Percentiles rank a stretch among this genome's conserved stretches.
These are phyloP conservation scores for Ophiostoma populinum DNA, from an alignment of 2,329 filamentous ascomycete species.

Conservation along the genomic window DNA sequence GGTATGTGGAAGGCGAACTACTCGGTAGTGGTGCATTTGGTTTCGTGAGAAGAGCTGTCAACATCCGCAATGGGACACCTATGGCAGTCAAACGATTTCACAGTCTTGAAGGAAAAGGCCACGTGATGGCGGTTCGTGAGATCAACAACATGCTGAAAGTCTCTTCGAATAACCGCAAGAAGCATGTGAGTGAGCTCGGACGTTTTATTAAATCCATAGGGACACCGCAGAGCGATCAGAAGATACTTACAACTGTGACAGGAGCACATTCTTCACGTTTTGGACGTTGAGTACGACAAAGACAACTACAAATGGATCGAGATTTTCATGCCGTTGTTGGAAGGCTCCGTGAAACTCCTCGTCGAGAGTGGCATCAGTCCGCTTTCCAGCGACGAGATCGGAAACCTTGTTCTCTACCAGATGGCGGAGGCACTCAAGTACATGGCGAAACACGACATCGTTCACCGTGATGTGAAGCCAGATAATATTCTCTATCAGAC, in stretches of 20 bases:
- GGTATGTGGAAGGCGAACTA: slow-evolving; percentile 13
- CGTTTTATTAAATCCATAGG: too few species aligned
- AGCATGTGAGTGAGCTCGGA: slow-evolving; percentile 5
- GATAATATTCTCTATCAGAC: slow-evolving; percentile 79
- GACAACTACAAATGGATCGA: slow-evolving; percentile 7
- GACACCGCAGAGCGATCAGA: too few species aligned
- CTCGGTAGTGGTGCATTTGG: slow-evolving; percentile 15
- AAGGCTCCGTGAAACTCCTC: slow-evolving; percentile 7
- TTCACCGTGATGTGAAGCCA: slow-evolving; percentile 93
- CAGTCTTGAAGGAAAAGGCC: slow-evolving; percentile 13
- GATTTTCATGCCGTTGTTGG: slow-evolving; percentile 11
- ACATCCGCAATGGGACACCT: slow-evolving; percentile 12
- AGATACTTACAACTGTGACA: background rate
- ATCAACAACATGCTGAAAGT: slow-evolving; percentile 14
- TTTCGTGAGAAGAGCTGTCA: slow-evolving; percentile 12
- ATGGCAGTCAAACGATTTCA: slow-evolving; percentile 17
- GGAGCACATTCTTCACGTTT: slow-evolving; percentile 11
- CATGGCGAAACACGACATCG: slow-evolving; percentile 43
- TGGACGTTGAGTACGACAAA: slow-evolving; percentile 6
- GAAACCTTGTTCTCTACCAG: slow-evolving; percentile 7
- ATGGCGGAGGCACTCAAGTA: slow-evolving; percentile 13
- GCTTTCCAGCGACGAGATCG: background rate
- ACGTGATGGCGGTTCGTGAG: slow-evolving; percentile 15
- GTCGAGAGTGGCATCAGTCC: background rate
- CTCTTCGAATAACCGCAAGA: background rate